Conservation (phyloP, 2,329 filamentous ascomycete species). For the Aspergillus fructus region DNA sequence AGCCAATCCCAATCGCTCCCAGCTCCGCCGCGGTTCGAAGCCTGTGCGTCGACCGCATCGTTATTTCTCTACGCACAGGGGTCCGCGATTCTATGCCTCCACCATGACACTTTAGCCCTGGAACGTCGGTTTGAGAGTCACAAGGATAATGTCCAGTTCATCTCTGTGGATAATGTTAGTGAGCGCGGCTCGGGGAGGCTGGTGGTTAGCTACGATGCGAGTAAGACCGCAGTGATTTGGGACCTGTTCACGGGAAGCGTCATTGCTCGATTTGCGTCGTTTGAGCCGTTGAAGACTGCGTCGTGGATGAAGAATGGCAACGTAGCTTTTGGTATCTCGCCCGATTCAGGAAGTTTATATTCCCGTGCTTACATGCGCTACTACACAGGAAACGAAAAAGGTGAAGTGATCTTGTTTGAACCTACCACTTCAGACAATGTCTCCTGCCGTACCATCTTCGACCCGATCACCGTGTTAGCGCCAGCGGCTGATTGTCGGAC, state of each 20-base stretch:
- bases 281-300: slow-evolving; percentile 79
- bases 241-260: slow-evolving; percentile 90
- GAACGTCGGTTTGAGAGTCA: slow-evolving; percentile 84
- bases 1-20: slow-evolving; percentile 23
- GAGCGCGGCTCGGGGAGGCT: slow-evolving; percentile 80
- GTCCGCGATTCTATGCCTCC: slow-evolving; percentile 77
- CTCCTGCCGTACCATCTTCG: slow-evolving; percentile 87
- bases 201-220: slow-evolving; percentile 89
- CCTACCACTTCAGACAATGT: slow-evolving; percentile 90
- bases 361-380: neutral
- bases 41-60: slow-evolving; percentile 85
- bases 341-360: no score
- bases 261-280: slow-evolving; percentile 87
- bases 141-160: slow-evolving; percentile 75
- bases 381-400: slow-evolving; percentile 76
- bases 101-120: slow-evolving; percentile 88
- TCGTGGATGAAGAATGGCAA: slow-evolving; percentile 97
- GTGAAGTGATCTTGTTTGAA: slow-evolving; percentile 92
- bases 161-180: slow-evolving; percentile 88
- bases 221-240: slow-evolving; percentile 94
- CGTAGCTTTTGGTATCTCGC: slow-evolving; percentile 80
- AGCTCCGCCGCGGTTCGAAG: slow-evolving; percentile 64
- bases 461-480: slow-evolving; percentile 90
- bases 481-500: slow-evolving; percentile 87
- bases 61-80: slow-evolving; percentile 88